Base-by-base conservation (phyloP, 768 basidiomycete genomes). In the Suillus occidentalis region DNA sequence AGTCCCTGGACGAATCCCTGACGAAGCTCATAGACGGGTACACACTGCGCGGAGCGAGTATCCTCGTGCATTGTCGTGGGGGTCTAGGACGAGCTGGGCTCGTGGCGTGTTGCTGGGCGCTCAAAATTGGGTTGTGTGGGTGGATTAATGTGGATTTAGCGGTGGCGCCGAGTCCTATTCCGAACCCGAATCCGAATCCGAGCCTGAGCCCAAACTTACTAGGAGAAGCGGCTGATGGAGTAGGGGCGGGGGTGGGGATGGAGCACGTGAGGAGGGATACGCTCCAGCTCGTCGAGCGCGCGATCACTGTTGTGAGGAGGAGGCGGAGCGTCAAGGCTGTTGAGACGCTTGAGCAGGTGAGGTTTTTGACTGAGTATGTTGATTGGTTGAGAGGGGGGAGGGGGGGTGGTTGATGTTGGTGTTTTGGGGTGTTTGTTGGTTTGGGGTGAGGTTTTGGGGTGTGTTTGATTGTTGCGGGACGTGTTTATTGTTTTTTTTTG, bases 61-160 rank as follows among this genome's bases (percentile, higher is more conserved):
- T 95, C 10, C 83, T 97, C 13, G 91, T 90, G 14, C 97, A 98
- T 70, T 99, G 97, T 73, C 87, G 96, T 20, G 96, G 96, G 18
- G 97, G 97, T 4, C 91, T 99, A 8, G 96, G 96, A 3, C 86
- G 96, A 20, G 97, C 96, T 0, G 97, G 96, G 1, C 83, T 98
- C 31, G 83, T 98, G 53, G 95, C 95, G 2, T 93, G 90, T 69
- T 94, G 92, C 71, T 98, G 96, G 96, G 83, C 92, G 73, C 82
- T 97, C 65, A 94, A 92, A 75, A 87, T 97, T 66, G 96, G 95
- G 5, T 82, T 97, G n/a, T 96, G 85, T 71, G 92, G 87, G 34
- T 91, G 86, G 88, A 78, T 84, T 63, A 78, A 80, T 36, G 69
- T 66, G 57, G 69, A 72, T 53, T 12, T 63, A 31, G 2, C 31